Conservation (phyloP, 192 early-diverging fungal genomes). For the Podila epigama region DNA sequence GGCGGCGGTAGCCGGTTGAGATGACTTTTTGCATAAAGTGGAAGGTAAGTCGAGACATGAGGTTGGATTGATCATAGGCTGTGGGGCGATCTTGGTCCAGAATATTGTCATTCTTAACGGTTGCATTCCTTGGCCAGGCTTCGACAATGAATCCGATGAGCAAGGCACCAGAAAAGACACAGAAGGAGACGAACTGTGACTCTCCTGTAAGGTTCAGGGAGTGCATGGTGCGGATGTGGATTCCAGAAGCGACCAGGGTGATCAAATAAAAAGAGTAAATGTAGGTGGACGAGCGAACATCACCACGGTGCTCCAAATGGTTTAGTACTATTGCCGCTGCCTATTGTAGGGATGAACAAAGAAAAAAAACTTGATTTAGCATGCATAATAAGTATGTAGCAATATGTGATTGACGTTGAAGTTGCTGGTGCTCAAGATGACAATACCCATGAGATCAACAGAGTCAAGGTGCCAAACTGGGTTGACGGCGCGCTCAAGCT, state of each 20-base stretch:
- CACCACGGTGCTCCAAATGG: background rate
- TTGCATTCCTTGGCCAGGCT: conserved; percentile 1
- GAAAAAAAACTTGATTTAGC: background rate
- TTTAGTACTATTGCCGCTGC: background rate
- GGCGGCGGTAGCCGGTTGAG: conserved; percentile 20
- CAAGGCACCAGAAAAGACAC: background rate
- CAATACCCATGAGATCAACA: conserved; percentile 2
- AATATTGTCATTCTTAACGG: background rate
- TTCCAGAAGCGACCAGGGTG: background rate
- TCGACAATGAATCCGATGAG: conserved; percentile 1
- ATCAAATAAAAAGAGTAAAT: background rate
- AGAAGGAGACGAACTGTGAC: conserved; percentile 1
- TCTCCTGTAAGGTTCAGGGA: background rate
- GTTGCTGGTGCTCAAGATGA: background rate
- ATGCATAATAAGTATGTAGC: background rate
- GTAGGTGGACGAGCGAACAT: background rate
- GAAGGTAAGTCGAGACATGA: conserved; percentile 38
- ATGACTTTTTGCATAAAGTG: conserved; percentile 40
- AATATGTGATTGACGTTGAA: background rate
- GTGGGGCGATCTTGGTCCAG: conserved; percentile 17
- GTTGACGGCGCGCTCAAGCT: background rate
- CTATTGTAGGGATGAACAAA: background rate
- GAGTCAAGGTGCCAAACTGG: background rate
- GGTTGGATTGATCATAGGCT: conserved; percentile 39
- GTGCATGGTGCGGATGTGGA: conserved; percentile 3